A percentile compares a stretch with the other conserved stretches of the same genome.
Evolutionary conservation across 2,329 filamentous ascomycete genomes (phyloP).

Genomic region (Xylaria hypoxylon): DNA sequence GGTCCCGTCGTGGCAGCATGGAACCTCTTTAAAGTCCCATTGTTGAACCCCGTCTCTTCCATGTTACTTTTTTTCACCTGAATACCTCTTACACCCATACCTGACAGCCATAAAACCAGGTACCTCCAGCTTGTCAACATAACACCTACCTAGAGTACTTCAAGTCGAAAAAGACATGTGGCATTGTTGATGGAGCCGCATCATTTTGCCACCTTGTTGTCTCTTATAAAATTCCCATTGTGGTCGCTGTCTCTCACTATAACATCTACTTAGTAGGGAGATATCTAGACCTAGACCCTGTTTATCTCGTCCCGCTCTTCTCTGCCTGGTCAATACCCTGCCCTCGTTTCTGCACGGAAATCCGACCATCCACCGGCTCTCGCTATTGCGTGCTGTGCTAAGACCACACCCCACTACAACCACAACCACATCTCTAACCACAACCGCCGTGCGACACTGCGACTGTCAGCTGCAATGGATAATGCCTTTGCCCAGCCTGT

Average conservation of each 20-base stretch:
- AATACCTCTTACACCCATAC: background rate
- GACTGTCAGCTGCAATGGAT: conserved; percentile 62
- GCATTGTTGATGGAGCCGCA: conserved; percentile 46
- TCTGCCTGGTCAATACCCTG: conserved; percentile 36
- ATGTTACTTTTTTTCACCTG: too few species aligned
- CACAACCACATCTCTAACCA: conserved; percentile 28
- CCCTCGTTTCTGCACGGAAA: conserved; percentile 35
- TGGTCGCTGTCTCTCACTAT: conserved; percentile 30
- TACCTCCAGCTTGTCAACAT: conserved; percentile 16
- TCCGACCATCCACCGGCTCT: conserved; percentile 30
- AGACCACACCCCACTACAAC: conserved; percentile 40
- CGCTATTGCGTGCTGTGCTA: conserved; percentile 38
- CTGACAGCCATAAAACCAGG: conserved; percentile 11
- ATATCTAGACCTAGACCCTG: conserved; percentile 29
- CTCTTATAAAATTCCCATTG: conserved; percentile 32
- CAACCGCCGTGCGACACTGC: conserved; percentile 18
- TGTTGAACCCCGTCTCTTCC: conserved; percentile 9
- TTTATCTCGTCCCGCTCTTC: conserved; percentile 24
- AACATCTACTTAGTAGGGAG: background rate
- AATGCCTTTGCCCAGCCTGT: conserved; percentile 70
- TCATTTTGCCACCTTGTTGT: conserved; percentile 25
- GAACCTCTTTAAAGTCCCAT: conserved; percentile 4
- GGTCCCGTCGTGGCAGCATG: conserved; percentile 22
- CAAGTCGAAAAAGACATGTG: conserved; percentile 49
- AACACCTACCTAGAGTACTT: conserved; percentile 32